Base-by-base conservation (phyloP, 2,329 filamentous ascomycete genomes). In the Aureobasidium sp. region DNA sequence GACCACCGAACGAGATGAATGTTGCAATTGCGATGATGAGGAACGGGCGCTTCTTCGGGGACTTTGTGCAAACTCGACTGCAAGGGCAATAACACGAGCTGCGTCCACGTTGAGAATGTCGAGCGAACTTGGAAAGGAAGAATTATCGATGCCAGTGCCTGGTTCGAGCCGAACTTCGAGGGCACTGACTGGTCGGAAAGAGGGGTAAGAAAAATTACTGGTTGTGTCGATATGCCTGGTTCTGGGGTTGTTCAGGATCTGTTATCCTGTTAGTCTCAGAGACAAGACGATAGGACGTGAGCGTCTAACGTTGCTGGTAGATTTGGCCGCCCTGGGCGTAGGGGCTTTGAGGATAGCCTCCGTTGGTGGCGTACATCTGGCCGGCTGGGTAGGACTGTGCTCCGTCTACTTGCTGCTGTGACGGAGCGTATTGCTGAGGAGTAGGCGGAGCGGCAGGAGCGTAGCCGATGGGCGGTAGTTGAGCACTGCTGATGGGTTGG, bases 381-480 rank as follows among this genome's bases (percentile, higher is more conserved):
- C 71, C 71, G 65, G 69, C 69, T 40, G 55, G 55, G 70, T 80
- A 79, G 72, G 79, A 77, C 66, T 74, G 74, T 66, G 78, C 78
- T 66, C 76, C 75, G 63, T 79, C 78, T 59, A 78, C 72, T 61
- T 78, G 73, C 61, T 78, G 73, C 64, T 69, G 74, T 65, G 74
- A 71, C 21, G 75, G 73, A 63, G 72, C 70, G 66, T 80, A 80
- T 67, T 78, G 77, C 61, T 74, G 71, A 59, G 74, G 73, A 57
- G 73, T 68, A 35, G 74, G 73, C 66, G 72, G 73, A 51, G 71
- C 74, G 38, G 77, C 76, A 62, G 77, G 75, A 62, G 78, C 75
- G 65, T 80, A 80, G 57, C 77, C 78, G 65, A 80, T 80, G 23
- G 78, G 78, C 43, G 78, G 78, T 47, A 80, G 69, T 65, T 79